Conservation (phyloP, 2,329 filamentous ascomycete genomes). For the Fusarium anthophilum region DNA sequence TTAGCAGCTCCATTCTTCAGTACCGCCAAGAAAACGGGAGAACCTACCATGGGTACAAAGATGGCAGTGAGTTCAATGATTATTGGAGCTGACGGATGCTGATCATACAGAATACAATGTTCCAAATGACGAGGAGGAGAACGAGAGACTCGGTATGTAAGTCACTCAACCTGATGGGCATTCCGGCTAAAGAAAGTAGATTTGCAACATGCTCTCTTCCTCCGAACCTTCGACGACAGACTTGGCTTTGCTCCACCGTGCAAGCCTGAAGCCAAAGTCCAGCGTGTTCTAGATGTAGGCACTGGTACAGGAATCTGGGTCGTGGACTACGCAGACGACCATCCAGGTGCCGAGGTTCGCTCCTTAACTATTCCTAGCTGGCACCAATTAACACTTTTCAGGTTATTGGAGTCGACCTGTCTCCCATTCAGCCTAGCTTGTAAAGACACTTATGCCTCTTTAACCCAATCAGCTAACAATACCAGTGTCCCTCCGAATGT, state of each 20-base stretch:
- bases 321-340: constrained; percentile 20
- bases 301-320: constrained; percentile 23
- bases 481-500: constrained; percentile 2
- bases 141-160: constrained; percentile 16
- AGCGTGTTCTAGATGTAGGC: constrained; percentile 15
- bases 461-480: fast-evolving
- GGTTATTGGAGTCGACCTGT: constrained; percentile 5
- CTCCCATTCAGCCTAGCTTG: constrained; percentile 10
- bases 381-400: fast-evolving
- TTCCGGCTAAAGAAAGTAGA: background rate
- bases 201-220: constrained; percentile 18
- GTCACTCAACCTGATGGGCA: fast-evolving
- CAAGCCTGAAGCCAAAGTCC: background rate
- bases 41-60: constrained; percentile 20
- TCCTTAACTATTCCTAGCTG: fast-evolving
- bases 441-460: fast-evolving
- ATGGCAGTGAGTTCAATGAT: constrained; percentile 2
- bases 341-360: background rate
- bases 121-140: constrained; percentile 21
- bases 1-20: constrained; percentile 18
- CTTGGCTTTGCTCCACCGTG: constrained; percentile 4
- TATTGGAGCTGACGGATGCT: fast-evolving
- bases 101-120: constrained; percentile 8
- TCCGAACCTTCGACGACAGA: constrained; percentile 8
- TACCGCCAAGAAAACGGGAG: constrained; percentile 17